phyloP scores from a whole-genome alignment of 805 yeast species.

The Lipomyces starkeyi region DNA sequence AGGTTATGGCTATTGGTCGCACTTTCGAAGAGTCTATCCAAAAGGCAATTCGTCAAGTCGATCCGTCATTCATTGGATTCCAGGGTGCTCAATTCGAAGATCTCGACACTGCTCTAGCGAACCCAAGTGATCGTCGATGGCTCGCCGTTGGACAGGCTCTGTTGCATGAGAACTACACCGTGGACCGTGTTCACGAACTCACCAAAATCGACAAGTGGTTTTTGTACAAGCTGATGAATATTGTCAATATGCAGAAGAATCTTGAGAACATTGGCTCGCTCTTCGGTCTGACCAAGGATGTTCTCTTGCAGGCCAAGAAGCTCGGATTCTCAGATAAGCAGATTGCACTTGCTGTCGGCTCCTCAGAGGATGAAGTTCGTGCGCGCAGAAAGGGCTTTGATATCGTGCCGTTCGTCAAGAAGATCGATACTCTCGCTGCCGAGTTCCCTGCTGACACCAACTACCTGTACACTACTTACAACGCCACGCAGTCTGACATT shows the following conservation, averaged over 20 bases:
- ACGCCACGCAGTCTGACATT: slow-evolving; percentile 85
- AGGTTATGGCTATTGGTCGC: slow-evolving; percentile 98
- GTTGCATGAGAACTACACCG: slow-evolving; percentile 86
- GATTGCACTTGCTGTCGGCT: slow-evolving; percentile 76
- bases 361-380: slow-evolving; percentile 82
- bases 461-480: slow-evolving; percentile 94
- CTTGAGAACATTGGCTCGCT: slow-evolving; percentile 69
- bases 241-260: slow-evolving; percentile 86
- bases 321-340: slow-evolving; percentile 95
- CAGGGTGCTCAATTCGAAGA: slow-evolving; percentile 80
- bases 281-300: slow-evolving; percentile 66
- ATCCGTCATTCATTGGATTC: slow-evolving; percentile 88
- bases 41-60: slow-evolving; percentile 95
- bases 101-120: slow-evolving; percentile 74
- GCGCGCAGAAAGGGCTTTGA: slow-evolving; percentile 78
- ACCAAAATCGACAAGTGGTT: slow-evolving; percentile 97
- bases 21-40: slow-evolving; percentile 94
- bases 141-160: slow-evolving; percentile 98
- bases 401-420: slow-evolving; percentile 90
- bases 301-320: slow-evolving; percentile 81
- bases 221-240: slow-evolving; percentile 87
- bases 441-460: slow-evolving; percentile 98
- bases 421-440: slow-evolving; percentile 96
- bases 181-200: slow-evolving; percentile 89
- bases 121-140: slow-evolving; percentile 97